Evolutionary conservation across 2,329 filamentous ascomycete species (phyloP).

Genomic region (Sarocladium oryzae): DNA sequence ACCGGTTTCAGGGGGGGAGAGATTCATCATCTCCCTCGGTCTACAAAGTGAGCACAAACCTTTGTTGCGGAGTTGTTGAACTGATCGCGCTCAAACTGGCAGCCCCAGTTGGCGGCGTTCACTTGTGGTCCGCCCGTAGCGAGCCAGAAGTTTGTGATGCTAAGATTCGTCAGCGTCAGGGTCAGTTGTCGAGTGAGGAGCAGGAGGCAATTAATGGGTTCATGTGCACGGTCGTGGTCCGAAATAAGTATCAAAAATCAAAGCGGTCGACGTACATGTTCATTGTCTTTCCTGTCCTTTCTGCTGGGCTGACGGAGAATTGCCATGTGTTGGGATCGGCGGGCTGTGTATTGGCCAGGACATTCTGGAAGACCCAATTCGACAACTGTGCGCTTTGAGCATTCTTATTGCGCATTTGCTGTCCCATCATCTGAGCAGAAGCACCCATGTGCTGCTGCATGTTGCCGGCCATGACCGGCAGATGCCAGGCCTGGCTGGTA

Average conservation of each 20-base stretch:
- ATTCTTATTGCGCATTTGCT: constrained; percentile 30
- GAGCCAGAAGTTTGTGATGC: constrained; percentile 45
- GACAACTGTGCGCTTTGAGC: constrained; percentile 23
- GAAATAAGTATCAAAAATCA: neutral
- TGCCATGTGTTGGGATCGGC: constrained; percentile 33
- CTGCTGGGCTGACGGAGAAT: constrained; percentile 26
- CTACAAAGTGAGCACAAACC: constrained; percentile 26
- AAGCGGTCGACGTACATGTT: constrained; percentile 29
- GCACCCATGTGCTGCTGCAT: constrained; percentile 48
- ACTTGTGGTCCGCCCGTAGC: constrained; percentile 35
- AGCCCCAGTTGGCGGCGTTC: constrained; percentile 34
- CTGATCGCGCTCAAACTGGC: constrained; percentile 41
- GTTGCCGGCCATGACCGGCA: constrained; percentile 53
- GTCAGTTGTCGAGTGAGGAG: too few relatives aligned
- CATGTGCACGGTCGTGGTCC: too few relatives aligned
- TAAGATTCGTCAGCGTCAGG: constrained; percentile 18
- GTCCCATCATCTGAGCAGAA: constrained; percentile 38
- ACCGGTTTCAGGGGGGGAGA: neutral
- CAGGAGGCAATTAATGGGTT: too few relatives aligned
- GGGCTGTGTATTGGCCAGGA: constrained; percentile 27
- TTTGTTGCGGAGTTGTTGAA: constrained; percentile 37
- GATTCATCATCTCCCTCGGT: too few relatives aligned
- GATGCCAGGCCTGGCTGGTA: constrained; percentile 7
- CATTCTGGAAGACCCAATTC: constrained; percentile 33
- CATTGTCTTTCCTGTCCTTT: constrained; percentile 36